Evolutionary conservation across 805 yeast species (phyloP), one percentile per base, ranked within the genome.

Genomic region (Cyberlindnera bimundalis): DNA sequence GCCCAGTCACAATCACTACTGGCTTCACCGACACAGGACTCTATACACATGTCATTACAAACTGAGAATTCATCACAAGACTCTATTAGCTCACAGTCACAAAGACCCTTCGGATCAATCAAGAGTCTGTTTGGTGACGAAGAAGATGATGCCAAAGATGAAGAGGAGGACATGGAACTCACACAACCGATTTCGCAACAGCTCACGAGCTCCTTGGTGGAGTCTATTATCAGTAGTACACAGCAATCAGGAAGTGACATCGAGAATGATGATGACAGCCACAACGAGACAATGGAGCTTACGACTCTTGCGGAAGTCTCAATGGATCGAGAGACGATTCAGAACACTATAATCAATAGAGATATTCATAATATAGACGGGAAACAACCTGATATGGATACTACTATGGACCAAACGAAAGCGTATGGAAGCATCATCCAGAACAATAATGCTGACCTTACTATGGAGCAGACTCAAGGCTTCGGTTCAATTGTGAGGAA

Each of bases 71-170:
- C 26, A 11, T 21, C 28, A 15, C 42, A 44, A 14, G 31, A 35
- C 18, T 16, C 45, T 10, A 20, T 18, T 17, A 27, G 30, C 23
- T 29, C 45, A 6, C 39, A 42, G 10, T 43, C 52, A 2, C 45
- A 43, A 16, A 45, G 57, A 32, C 58, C 50, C 3, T 56, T 56
- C 43, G 60, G 60, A 1, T 48, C 57, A 2, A 55, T 56, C n/a
- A 50, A 30, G 17, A 45, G 50, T 12, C 53, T 56, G 51, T 56
- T 56, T 33, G 51, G 43, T 20, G 51, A 52, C 14, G 53, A 51
- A 1, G 53, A 40, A 9, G 48, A 26, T 9, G 28, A 7, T n/a
- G 14, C 6, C 28, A 6, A 41, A 12, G 48, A 50, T 15, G 46
- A 45, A 14, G 47, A 46, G 18, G 49, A 49, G 10, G 56, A 52